Percentiles rank a stretch among this genome's conserved stretches.
These are phyloP conservation scores for Xanthoconium purpureum DNA, from an alignment of 768 basidiomycete species.

Conservation along the genomic window DNA sequence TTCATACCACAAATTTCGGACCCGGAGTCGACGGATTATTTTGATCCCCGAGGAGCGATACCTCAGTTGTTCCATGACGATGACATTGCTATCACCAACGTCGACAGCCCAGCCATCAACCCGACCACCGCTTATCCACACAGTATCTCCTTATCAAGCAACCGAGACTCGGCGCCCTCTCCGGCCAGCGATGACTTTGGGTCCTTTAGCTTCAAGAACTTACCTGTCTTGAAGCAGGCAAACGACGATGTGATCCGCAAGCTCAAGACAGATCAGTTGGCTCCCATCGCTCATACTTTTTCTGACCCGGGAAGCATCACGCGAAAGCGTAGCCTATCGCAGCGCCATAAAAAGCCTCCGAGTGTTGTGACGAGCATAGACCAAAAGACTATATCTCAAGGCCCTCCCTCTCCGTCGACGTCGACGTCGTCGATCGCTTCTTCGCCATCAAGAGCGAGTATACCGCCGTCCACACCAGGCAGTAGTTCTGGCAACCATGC, in stretches of 20 bases:
- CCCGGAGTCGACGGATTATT: constrained; percentile 99
- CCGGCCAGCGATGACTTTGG: constrained; percentile 89
- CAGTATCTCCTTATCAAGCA: constrained; percentile 33
- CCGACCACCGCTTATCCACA: constrained; percentile 15
- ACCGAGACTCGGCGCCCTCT: constrained; percentile 42
- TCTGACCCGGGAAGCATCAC: constrained; percentile 55
- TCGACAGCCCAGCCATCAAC: constrained; percentile 42
- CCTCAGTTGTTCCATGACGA: constrained; percentile 91
- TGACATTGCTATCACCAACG: constrained; percentile 57
- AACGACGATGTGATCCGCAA: constrained; percentile 98
- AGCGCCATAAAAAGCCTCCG: constrained; percentile 75
- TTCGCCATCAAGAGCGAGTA: constrained; percentile 74
- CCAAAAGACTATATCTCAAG: constrained; percentile 58
- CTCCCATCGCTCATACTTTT: constrained; percentile 70
- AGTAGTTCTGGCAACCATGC: constrained; percentile 52
- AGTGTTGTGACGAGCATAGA: constrained; percentile 72
- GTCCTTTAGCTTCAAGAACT: constrained; percentile 96
- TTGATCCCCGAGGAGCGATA: constrained; percentile 92
- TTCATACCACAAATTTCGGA: constrained; percentile 96
- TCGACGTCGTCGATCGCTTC: constrained; percentile 91
- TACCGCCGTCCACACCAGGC: constrained; percentile 71
- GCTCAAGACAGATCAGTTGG: constrained; percentile 86
- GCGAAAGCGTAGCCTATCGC: constrained; percentile 79
- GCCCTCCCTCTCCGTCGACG: constrained; percentile 88
- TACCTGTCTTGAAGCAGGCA: constrained; percentile 93